Evolutionary conservation across 2,329 filamentous ascomycete species (phyloP).

Genomic region (Arthrocladium fulminans): DNA sequence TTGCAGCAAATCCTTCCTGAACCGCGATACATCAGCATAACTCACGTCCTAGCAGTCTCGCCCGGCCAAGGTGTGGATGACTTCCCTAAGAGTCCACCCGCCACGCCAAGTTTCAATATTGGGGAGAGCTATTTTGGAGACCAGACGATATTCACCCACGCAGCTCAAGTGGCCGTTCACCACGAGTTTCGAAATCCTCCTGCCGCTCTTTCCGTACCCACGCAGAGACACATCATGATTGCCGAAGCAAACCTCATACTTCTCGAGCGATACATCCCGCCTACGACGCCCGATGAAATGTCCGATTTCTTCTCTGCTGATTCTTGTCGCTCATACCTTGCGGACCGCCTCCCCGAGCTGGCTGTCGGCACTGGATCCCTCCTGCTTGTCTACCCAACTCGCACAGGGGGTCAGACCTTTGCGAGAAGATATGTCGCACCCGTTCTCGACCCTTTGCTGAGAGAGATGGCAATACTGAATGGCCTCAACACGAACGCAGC

Average conservation of each 20-base stretch:
- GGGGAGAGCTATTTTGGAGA: conserved; percentile 51
- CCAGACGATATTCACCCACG: conserved; percentile 51
- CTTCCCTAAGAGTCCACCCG: conserved; percentile 54
- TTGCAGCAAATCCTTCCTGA: conserved; percentile 3
- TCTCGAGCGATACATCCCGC: conserved; percentile 58
- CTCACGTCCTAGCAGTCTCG: conserved; percentile 51
- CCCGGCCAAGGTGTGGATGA: conserved; percentile 46
- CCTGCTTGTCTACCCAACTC: conserved; percentile 55
- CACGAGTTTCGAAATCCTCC: conserved; percentile 43
- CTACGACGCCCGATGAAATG: conserved; percentile 50
- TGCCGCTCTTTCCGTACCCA: not conserved
- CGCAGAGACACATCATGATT: conserved; percentile 46
- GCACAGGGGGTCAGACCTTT: conserved; percentile 49
- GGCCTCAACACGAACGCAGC: conserved; percentile 50
- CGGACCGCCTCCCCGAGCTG: conserved; percentile 53
- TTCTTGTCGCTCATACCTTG: conserved; percentile 47
- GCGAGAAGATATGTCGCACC: conserved; percentile 52
- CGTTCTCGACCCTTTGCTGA: conserved; percentile 52
- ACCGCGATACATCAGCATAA: conserved; percentile 53
- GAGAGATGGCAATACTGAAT: conserved; percentile 51
- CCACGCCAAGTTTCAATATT: conserved; percentile 43
- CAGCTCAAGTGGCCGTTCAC: conserved; percentile 51
- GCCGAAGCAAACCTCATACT: conserved; percentile 50
- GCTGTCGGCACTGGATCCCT: conserved; percentile 49
- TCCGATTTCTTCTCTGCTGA: conserved; percentile 46